Base-by-base conservation (phyloP, 2,329 filamentous ascomycete species). In the Neodidymelliopsis sp. region DNA sequence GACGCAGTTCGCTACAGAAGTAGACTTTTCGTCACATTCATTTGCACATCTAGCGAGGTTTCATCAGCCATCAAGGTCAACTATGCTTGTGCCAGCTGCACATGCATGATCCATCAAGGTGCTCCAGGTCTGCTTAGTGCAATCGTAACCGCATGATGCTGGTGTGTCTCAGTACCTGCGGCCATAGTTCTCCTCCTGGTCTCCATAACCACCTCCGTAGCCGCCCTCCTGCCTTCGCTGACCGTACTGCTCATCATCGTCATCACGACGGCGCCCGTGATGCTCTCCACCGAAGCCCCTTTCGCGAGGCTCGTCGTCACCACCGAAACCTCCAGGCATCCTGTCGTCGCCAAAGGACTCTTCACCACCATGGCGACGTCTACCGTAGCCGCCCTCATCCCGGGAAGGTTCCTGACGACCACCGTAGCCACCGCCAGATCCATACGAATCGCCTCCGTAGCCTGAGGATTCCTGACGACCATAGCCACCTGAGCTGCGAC, bases 301-400 rank as follows among this genome's bases (percentile, higher is more conserved):
- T 27, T 49, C 38, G 36, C 36, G 44, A 13, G 38, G 38, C 28
- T 57, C 57, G 31, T 58, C 53, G 20, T 54, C 59, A 36, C 57
- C 54, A 24, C 56, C 56, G 36, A 49, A 56, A 9, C 53, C 53
- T 9, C 49, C 53, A 43, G 31, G 57, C 54, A 44, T 54, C 27
- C 49, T 53, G 22, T 44, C 50, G 36, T 43, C 47, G 35, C 53
- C 53, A 19, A 49, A 55, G 15, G 36, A 53, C 31, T 52, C 49
- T 29, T 52, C 42, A 15, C 27, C 36, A 13, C 36, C 47, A 11
- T 45, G 40, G 27, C 49, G 49, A 24, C 49, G 42, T 34, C 43
- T 43, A 27, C 47, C 30, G n/a, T 29, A 31, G 13, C 27, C 16
- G 13, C 35, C 44, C 35, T n/a, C 40, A 13, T 44, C 35, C 6